A percentile compares a stretch with the other conserved stretches of the same genome.
These are phyloP conservation scores for Porcisia hertigi DNA, from an alignment of 208 protist genomes.

Conservation along the genomic window DNA sequence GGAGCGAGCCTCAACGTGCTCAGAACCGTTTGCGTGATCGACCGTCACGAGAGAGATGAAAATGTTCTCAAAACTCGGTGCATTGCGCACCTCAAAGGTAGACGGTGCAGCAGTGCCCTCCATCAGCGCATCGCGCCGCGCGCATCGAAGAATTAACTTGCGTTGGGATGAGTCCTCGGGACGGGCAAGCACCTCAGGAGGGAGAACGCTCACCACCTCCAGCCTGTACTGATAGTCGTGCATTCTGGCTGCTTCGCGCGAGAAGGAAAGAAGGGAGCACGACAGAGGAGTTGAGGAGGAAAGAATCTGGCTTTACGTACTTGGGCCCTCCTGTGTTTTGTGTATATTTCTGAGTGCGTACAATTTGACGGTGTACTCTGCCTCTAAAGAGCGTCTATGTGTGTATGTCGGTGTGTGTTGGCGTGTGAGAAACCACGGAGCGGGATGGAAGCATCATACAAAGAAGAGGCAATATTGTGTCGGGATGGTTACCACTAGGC, in stretches of 20 bases:
- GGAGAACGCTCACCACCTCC: conserved; percentile 34
- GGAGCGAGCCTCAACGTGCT: conserved; percentile 4
- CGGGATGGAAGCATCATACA: background rate
- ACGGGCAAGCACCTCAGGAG: background rate
- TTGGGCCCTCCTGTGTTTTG: background rate
- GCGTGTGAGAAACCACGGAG: background rate
- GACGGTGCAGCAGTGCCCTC: conserved; percentile 10
- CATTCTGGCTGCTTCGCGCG: background rate
- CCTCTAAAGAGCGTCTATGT: background rate
- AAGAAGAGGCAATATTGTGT: background rate
- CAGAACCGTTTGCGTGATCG: background rate
- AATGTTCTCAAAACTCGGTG: conserved; percentile 15
- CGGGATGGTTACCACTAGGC: background rate
- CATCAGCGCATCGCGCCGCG: conserved; percentile 24
- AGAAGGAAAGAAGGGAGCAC: background rate
- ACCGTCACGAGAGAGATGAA: conserved; percentile 10
- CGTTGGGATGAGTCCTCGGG: background rate
- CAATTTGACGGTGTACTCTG: background rate
- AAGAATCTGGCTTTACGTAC: background rate
- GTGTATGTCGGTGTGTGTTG: background rate
- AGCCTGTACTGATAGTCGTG: conserved; percentile 29
- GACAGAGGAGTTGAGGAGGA: too few species aligned
- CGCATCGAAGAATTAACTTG: conserved; percentile 20
- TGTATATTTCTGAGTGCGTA: background rate
- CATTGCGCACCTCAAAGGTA: conserved; percentile 29